Evolutionary conservation across 2,329 filamentous ascomycete genomes (phyloP), one percentile per base, ranked within the genome.

Genomic region (Cadophora luteo-olivacea): DNA sequence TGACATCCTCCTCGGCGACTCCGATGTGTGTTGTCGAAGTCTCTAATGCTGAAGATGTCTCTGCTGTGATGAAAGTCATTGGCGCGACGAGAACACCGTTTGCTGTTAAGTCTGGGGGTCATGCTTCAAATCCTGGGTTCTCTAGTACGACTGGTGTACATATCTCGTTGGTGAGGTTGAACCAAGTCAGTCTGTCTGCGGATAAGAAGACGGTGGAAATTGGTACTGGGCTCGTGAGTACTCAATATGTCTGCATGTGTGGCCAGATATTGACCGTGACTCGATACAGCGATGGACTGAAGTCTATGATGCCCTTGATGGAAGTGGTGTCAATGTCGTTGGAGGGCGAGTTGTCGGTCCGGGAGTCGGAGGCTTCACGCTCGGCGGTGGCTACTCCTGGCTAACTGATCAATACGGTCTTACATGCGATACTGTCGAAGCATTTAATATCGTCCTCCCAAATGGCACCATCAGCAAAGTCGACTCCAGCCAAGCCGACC

Each of bases 101-200:
- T 69, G 77, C 79, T 7, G 76, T 79, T 61, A 80, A 81, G 70
- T 79, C 78, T 64, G 80, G 80, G 12, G 80, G 82, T 1, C 81
- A 83, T 70, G 65, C 67, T 41, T 71, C 70, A 11, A 72, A 72
- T 57, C 65, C 68, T n/a, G 67, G 69, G 5, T 72, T 67, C 29
- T 72, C 72, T 11, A 73, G 71, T 52, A 72, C 69, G 11, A 82
- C 58, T 32, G 72, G 72, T 14, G 65, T 73, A 12, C 64, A 67
- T 11, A 73, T 73, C 22, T 71, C 67, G 8, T 45, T 72, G 25
- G 64, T 54, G 4, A 69, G 45, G 22, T 29, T 72, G 32, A 68
- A 33, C 12, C 49, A 71, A n/a, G 54, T 72, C 12, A 66, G 29
- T 12, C 38, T 71, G 11, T 68, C 67, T 6, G 6, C 29, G 3